Conservation (phyloP, 2,329 filamentous ascomycete species). For the Apiospora marii region DNA sequence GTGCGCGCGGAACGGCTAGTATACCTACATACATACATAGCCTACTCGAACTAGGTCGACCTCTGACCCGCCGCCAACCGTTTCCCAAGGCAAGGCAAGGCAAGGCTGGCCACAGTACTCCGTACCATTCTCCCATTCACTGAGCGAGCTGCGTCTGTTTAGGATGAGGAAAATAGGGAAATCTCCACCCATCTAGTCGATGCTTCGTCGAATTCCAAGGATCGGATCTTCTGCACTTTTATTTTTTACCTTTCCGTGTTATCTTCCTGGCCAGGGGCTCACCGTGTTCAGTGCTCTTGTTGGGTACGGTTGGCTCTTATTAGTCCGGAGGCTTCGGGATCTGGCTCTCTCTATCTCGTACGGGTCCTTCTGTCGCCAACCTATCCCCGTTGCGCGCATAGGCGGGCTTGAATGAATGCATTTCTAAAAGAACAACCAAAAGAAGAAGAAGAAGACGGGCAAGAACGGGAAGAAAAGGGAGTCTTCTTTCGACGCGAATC, state of each 20-base stretch:
- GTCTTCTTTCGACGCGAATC: not conserved
- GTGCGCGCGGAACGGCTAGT: too few species aligned
- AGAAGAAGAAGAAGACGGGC: not conserved
- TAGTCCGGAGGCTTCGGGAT: not conserved
- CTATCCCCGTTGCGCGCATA: not conserved
- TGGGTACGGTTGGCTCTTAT: not conserved
- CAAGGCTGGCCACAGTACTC: not conserved
- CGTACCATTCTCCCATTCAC: not conserved
- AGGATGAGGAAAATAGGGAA: not conserved
- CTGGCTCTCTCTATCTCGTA: not conserved
- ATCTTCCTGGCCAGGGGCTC: not conserved
- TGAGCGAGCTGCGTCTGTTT: not conserved
- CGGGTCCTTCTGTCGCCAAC: not conserved
- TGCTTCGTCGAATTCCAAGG: not conserved
- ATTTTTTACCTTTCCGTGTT: slow-evolving; percentile 2
- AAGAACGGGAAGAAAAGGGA: not conserved
- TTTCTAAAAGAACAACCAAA: too few species aligned
- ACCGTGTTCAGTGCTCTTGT: not conserved
- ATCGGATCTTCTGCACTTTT: not conserved
- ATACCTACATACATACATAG: not conserved
- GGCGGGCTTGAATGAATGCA: not conserved
- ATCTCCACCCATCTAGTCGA: not conserved
- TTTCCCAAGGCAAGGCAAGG: not conserved
- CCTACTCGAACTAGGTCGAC: not conserved
- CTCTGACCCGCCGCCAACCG: slow-evolving; percentile 10